A percentile compares a stretch with the other conserved stretches of the same genome.
phyloP scores from a whole-genome alignment of 495 filamentous ascomycete genomes.

The Penicillium pancosmium region DNA sequence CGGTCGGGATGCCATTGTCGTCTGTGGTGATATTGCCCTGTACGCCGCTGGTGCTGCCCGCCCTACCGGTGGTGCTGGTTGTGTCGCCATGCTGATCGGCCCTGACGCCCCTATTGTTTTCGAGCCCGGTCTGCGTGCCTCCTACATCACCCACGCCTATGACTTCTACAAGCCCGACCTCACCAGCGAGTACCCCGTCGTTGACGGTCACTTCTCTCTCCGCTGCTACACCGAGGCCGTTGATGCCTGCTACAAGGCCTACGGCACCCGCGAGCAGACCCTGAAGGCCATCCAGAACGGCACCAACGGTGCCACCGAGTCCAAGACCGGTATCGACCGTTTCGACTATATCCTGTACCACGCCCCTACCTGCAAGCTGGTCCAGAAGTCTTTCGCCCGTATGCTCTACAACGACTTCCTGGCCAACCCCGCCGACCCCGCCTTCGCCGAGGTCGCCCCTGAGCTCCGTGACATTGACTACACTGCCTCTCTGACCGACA shows the following conservation, averaged over 20 bases:
- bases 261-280: conserved; percentile 78
- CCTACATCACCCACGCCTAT: conserved; percentile 93
- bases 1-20: conserved; percentile 89
- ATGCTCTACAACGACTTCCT: conserved; percentile 98
- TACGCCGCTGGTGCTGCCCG: conserved; percentile 96
- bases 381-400: conserved; percentile 91
- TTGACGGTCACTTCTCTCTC: conserved; percentile 94
- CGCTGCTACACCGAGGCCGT: conserved; percentile 95
- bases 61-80: conserved; percentile 93
- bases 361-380: conserved; percentile 96
- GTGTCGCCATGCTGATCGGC: conserved; percentile 91
- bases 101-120: conserved; percentile 89
- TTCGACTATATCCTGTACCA: conserved; percentile 98
- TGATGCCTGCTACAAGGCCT: conserved; percentile 94
- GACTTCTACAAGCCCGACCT: conserved; percentile 99
- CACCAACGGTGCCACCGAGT: conserved; percentile 55
- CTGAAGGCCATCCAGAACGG: conserved; percentile 69
- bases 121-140: conserved; percentile 89
- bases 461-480: conserved; percentile 88
- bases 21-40: conserved; percentile 95
- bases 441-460: conserved; percentile 83
- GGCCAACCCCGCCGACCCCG: conserved; percentile 69
- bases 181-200: conserved; percentile 95
- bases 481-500: conserved; percentile 83
- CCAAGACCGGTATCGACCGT: conserved; percentile 77